Evolutionary conservation across 1,284 basidiomycete genomes (phyloP).

Genomic region (Trichosporon sp.): DNA sequence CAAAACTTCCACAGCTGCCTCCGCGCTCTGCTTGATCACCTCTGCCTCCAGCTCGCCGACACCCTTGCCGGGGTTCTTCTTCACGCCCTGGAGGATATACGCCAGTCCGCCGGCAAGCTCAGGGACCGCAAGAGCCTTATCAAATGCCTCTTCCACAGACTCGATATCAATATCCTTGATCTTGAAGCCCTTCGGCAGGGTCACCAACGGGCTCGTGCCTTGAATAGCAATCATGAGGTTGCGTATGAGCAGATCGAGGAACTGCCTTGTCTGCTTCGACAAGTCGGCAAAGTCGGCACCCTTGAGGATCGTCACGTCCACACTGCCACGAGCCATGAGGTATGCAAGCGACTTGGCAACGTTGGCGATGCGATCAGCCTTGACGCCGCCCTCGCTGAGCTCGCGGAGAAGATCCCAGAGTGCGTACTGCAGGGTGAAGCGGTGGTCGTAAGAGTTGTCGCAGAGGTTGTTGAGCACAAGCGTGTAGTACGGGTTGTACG

Average conservation of each 20-base stretch:
- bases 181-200: slow-evolving; percentile 30
- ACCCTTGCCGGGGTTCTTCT: slow-evolving; percentile 48
- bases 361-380: slow-evolving; percentile 41
- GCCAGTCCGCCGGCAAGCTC: slow-evolving; percentile 41
- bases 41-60: slow-evolving; percentile 50
- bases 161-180: slow-evolving; percentile 48
- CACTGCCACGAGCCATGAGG: slow-evolving; percentile 70
- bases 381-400: slow-evolving; percentile 61
- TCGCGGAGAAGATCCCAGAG: slow-evolving; percentile 96
- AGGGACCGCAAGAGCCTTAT: slow-evolving; percentile 31
- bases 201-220: slow-evolving; percentile 57
- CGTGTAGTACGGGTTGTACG: slow-evolving; percentile 94
- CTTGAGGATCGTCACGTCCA: slow-evolving; percentile 74
- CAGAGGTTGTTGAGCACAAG: slow-evolving; percentile 67
- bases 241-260: slow-evolving; percentile 64
- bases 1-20: slow-evolving; percentile 62
- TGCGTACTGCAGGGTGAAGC: slow-evolving; percentile 90
- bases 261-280: slow-evolving; percentile 58
- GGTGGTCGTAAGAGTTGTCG: slow-evolving; percentile 57
- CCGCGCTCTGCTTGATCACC: slow-evolving; percentile 59
- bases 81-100: slow-evolving; percentile 56
- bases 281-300: slow-evolving; percentile 76
- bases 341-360: slow-evolving; percentile 71
- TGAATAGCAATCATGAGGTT: slow-evolving; percentile 69
- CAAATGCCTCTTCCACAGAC: slow-evolving; percentile 42